Evolutionary conservation across 1,284 basidiomycete species (phyloP), one percentile per base, ranked within the genome.

Genomic region (Malassezia japonica): DNA sequence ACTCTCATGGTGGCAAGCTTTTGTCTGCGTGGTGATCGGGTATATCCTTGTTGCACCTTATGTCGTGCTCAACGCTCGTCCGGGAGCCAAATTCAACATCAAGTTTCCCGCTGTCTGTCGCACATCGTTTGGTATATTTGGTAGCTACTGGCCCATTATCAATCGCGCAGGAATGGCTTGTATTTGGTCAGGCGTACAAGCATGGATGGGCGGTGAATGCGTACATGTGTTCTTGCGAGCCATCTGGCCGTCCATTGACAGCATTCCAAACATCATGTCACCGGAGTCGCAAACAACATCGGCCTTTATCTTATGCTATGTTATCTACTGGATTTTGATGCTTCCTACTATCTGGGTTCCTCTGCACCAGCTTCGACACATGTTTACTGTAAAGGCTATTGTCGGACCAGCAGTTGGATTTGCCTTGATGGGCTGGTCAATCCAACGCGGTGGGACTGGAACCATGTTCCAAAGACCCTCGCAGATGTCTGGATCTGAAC

Each of bases 261-360:
- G 79, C 55, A 82, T 87, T 47, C 81, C 78, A 29, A 86, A 86
- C 75, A 75, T 77, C 32, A 76, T 87, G 61, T 82, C 85, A 10
- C 80, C 76, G 15, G 82, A 80, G 7, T 81, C 83, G 43, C 84
- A 83, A 27, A 85, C 80, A 13, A 83, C 77, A 39, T 83, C 82
- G 2, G 76, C 78, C 33, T 82, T 84, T 69, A 84, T 85, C 62
- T 75, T 88, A 74, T 81, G 81, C 57, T 91, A 90, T 79, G 83
- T 89, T 77, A 76, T 91, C 56, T 91, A 88, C 77, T 87, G 85
- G 81, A 75, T 87, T 35, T 78, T 87, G 48, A 84, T 82, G 28
- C 77, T 89, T 10, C 84, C 85, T 4, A 81, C 82, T 23, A 83
- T 87, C 57, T 86, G 81, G 81, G 82, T 86, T 52, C 84, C 84